Conservation (phyloP, 2,329 filamentous ascomycete species). For the Fusarium pininemorale region DNA sequence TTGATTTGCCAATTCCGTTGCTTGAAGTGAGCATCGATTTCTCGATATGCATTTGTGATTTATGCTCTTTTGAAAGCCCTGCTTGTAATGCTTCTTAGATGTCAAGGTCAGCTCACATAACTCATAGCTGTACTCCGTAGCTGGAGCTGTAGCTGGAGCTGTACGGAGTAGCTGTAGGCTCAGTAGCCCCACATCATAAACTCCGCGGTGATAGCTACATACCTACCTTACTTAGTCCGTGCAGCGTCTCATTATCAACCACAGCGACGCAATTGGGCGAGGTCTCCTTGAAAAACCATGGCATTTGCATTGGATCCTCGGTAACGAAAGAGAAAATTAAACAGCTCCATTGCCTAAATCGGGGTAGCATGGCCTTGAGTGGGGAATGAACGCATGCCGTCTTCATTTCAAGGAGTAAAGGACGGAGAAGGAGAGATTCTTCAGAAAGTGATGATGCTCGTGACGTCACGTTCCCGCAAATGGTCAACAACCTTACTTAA, state of each 20-base stretch:
- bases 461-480: slow-evolving; percentile 36
- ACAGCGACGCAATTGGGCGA: slow-evolving; percentile 7
- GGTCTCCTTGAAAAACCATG: neutral
- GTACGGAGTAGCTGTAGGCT: neutral
- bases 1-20: neutral
- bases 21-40: neutral
- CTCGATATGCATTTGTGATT: neutral
- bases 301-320: slow-evolving; percentile 18
- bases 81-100: neutral
- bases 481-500: neutral
- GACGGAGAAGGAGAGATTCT: neutral
- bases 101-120: neutral
- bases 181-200: slow-evolving; percentile 1
- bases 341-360: slow-evolving; percentile 7
- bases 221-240: neutral
- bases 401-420: slow-evolving; percentile 17
- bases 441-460: slow-evolving; percentile 27
- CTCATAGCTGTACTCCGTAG: neutral
- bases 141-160: neutral
- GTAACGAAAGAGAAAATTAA: neutral
- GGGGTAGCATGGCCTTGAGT: slow-evolving; percentile 8
- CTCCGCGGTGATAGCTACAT: neutral
- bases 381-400: slow-evolving; percentile 19
- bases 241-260: slow-evolving; percentile 3
- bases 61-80: neutral